Conservation (phyloP, 1,284 basidiomycete species). For the Moesziomyces parantarcticus region DNA sequence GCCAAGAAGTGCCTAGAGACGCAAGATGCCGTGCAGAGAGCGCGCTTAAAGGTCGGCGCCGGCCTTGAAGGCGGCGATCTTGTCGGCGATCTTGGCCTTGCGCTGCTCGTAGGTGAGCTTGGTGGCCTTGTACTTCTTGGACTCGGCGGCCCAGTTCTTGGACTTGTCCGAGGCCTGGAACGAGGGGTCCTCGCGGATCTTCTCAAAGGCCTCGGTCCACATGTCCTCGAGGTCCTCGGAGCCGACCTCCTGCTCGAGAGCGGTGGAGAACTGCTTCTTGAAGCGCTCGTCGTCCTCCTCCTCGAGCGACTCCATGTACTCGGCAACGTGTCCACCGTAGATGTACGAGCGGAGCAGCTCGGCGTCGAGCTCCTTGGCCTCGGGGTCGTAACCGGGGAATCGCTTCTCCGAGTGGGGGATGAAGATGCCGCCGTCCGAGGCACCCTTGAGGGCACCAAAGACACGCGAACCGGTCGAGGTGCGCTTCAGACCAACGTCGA, state of each 20-base stretch:
- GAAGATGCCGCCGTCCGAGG: conserved; percentile 96
- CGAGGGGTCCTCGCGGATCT: conserved; percentile 92
- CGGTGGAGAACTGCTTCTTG: conserved; percentile 97
- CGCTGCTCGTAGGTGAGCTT: conserved; percentile 81
- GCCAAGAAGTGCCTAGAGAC: conserved; percentile 11
- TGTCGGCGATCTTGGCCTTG: conserved; percentile 63
- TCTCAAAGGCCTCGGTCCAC: conserved; percentile 80
- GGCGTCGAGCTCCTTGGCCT: conserved; percentile 91
- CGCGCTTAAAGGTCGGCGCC: conserved; percentile 35
- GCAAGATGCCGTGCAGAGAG: not conserved
- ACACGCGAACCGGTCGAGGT: conserved; percentile 98
- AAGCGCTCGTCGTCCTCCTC: conserved; percentile 99
- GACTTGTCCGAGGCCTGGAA: conserved; percentile 93
- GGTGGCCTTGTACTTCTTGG: conserved; percentile 77
- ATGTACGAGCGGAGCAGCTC: conserved; percentile 98
- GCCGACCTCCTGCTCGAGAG: conserved; percentile 93
- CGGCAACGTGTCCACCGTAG: conserved; percentile 95
- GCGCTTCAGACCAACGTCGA: conserved; percentile 97
- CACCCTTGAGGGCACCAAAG: conserved; percentile 99
- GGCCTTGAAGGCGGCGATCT: conserved; percentile 63
- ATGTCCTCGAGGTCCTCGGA: conserved; percentile 98
- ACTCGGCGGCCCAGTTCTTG: conserved; percentile 90
- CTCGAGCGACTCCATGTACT: conserved; percentile 99
- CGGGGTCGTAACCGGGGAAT: conserved; percentile 97
- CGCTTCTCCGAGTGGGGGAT: conserved; percentile 98